Base-by-base conservation (phyloP, 176 grass and related monocot genomes). In the Hordeum marinum region DNA sequence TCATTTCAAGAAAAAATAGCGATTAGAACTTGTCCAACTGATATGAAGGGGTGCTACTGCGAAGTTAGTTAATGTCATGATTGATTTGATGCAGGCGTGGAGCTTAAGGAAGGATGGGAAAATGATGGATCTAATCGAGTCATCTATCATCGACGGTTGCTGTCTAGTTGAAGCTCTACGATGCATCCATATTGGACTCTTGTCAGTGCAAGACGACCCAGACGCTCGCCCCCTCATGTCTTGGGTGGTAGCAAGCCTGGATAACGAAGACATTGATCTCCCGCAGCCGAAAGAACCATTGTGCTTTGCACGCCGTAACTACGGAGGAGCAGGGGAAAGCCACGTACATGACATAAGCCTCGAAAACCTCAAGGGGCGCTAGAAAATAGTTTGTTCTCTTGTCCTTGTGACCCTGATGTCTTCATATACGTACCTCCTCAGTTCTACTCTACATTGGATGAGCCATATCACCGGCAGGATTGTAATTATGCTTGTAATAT, bases 21-120 rank as follows among this genome's bases (percentile, higher is more conserved):
- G 21, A 1, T 62, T 8, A 32, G 3, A 81, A 46, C 14, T 69
- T 76, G 18, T 63, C 17, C 31, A 21, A 25, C 35, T 18, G 31
- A 75, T 71, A 25, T 40, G 35, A 6, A 50, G 46, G 14, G 46
- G 14, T 50, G 46, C 14, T 50, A 17, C 8, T n/a, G 18, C 43
- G 13, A 7, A 58, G 34, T 11, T 42, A 54, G 36, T 46, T 48
- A 26, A 3, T 39, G 10, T 11, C 12, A 54, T 42, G 23, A 42
- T 32, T 11, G 25, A 43, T 64, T 61, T 25, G 37, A 72, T 43
- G 68, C 25, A 89, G 90, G 87, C 80, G 13, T 92, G 90, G 90
- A 72, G 64, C 31, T 75, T 89, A 67, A 89, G 90, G 90, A 83
- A 89, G 25, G 41, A 77, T 27, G 63, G 75, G 39, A 89, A 58